Base-by-base conservation (phyloP, 805 yeast genomes). In the Cyberlindnera subsufficiens region DNA sequence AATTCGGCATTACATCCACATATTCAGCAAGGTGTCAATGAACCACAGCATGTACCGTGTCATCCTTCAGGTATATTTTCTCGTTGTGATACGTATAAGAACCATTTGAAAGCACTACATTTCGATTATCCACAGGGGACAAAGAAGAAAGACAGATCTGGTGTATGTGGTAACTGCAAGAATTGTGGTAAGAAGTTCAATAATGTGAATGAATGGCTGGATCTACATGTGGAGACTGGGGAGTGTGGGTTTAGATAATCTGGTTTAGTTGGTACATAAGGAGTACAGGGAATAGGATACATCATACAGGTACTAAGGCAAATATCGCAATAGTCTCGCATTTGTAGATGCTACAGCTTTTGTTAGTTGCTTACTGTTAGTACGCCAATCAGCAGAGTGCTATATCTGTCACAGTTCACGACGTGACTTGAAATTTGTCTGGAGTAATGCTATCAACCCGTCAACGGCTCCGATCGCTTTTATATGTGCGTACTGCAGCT, bases 111-210 rank as follows among this genome's bases (percentile, higher is more conserved):
- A 60, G 95, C 96, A 2, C 73, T 89, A 47, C 97, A 89, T 59
- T 89, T 89, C 61, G 83, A 78, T 50, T 89, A 89, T 62, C 96
- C 96, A 5, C 74, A 75, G 32, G 96, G 96, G 6, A 88, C 96
- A 4, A 78, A 81, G 58, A 87, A 88, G 63, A 80, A 77, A 47
- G 84, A 86, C 54, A 74, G 97, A 49, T 61, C 65, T 17, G 73
- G 76, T 40, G 86, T 81, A 34, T 61, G 71, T 17, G 97, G 97
- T 7, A 69, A 68, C 43, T 90, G 97, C 65, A 79, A 80, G 54
- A 82, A 79, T 59, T 90, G 97, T 63, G 84, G 82, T 27, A 59
- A 64, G 55, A 64, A 64, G 41, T 90, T 87, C 56, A 66, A 61
- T 10, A 80, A 75, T 46, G 93, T 86, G 30, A 91, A 86, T 50